phyloP scores from a whole-genome alignment of 2,329 filamentous ascomycete species.

The Fusarium sp. region DNA sequence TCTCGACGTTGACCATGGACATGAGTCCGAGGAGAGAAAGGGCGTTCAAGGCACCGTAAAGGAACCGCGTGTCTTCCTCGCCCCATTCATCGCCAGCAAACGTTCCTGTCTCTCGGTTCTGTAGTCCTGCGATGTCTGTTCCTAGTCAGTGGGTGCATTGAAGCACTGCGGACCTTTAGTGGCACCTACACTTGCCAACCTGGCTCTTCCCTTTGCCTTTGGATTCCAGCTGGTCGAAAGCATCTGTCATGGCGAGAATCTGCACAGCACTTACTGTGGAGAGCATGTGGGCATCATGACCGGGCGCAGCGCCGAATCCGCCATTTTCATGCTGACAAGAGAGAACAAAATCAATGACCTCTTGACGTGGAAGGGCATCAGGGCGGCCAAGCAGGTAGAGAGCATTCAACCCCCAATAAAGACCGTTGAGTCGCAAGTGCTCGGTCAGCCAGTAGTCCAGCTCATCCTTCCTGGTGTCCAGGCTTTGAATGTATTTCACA shows the following conservation, averaged over 20 bases:
- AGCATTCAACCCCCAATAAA: slow-evolving; percentile 96
- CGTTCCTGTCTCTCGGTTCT: slow-evolving; percentile 84
- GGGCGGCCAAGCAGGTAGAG: slow-evolving; percentile 86
- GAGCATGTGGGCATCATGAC: slow-evolving; percentile 95
- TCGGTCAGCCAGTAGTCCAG: slow-evolving; percentile 98
- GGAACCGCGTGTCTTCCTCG: slow-evolving; percentile 93
- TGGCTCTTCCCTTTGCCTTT: slow-evolving; percentile 73
- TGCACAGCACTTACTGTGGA: slow-evolving; percentile 97
- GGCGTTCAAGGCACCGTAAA: slow-evolving; percentile 91
- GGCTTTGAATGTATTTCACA: slow-evolving; percentile 91
- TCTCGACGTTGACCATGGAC: slow-evolving; percentile 79
- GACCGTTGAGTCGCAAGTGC: slow-evolving; percentile 92
- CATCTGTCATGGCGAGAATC: slow-evolving; percentile 88
- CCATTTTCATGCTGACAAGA: slow-evolving; percentile 92
- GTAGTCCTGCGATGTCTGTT: slow-evolving; percentile 81
- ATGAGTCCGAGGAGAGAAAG: slow-evolving; percentile 85
- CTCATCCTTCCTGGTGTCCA: slow-evolving; percentile 93
- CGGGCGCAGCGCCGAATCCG: slow-evolving; percentile 93
- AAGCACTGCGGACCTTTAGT: slow-evolving; percentile 18
- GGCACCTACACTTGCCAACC: slow-evolving; percentile 81
- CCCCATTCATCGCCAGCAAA: slow-evolving; percentile 98
- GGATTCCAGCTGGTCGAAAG: slow-evolving; percentile 83
- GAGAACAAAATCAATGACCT: slow-evolving; percentile 92
- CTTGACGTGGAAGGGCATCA: slow-evolving; percentile 81
- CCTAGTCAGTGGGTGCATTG: slow-evolving; percentile 37